Percentiles rank a stretch among this genome's conserved stretches.
Conservation (phyloP, 805 yeast species). For the Myxozyma neglecta region DNA sequence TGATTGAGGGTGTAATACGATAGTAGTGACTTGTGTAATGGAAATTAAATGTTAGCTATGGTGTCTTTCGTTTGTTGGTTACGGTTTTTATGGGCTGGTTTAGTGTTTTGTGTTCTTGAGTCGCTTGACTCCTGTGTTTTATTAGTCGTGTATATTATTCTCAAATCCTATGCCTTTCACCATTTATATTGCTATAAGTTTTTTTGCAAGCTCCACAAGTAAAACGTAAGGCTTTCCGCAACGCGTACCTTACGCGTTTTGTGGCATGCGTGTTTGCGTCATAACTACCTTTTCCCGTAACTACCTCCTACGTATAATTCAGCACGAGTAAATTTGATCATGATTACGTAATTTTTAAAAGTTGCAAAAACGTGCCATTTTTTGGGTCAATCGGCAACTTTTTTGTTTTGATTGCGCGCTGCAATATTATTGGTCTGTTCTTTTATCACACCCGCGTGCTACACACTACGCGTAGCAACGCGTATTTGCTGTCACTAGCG, state of each 20-base stretch:
- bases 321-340: background rate
- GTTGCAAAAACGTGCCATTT: background rate
- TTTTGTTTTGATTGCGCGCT: slow-evolving; percentile 5
- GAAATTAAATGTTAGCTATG: slow-evolving; percentile 11
- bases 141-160: slow-evolving; percentile 29
- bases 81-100: slow-evolving; percentile 26
- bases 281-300: background rate
- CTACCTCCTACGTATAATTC: background rate
- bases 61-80: slow-evolving; percentile 31
- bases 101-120: slow-evolving; percentile 6
- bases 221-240: background rate
- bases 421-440: background rate
- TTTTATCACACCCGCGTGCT: slow-evolving; percentile 2
- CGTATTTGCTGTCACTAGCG: background rate
- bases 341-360: slow-evolving; percentile 33
- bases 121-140: slow-evolving; percentile 24
- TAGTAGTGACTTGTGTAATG: slow-evolving; percentile 6
- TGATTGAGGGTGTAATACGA: slow-evolving; percentile 1
- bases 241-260: slow-evolving; percentile 4
- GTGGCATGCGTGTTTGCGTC: background rate
- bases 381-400: background rate
- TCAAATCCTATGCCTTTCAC: slow-evolving; percentile 4
- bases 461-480: background rate
- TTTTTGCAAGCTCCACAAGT: background rate
- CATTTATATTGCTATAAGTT: background rate